Conservation (phyloP, 78 protist species). For the Dictyostelium capitatum region DNA sequence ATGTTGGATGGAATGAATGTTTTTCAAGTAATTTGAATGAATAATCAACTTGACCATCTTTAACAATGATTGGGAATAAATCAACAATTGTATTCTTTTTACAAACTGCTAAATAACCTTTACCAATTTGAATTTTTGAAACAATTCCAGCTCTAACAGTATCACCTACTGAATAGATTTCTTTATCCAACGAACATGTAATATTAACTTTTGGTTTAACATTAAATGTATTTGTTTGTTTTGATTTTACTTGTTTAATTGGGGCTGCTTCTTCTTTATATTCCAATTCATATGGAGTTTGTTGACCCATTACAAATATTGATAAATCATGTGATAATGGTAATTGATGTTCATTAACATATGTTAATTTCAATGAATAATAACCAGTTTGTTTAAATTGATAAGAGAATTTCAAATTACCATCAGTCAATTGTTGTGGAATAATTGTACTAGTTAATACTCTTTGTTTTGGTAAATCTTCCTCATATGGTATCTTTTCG, state of each 20-base stretch:
- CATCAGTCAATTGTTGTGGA: not conserved
- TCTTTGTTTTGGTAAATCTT: not conserved
- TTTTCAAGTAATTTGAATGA: not conserved
- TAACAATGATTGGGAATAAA: not conserved
- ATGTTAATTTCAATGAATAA: not conserved
- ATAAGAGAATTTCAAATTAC: not conserved
- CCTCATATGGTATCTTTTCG: slow-evolving; percentile 42
- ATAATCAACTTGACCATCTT: not conserved
- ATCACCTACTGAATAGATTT: not conserved
- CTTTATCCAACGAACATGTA: not conserved
- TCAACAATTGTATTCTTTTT: not conserved
- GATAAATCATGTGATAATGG: not conserved
- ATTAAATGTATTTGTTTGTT: not conserved
- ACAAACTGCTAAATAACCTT: not conserved
- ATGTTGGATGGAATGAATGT: not conserved
- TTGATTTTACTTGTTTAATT: not conserved
- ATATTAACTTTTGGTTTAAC: not conserved
- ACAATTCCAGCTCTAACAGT: not conserved
- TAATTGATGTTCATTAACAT: not conserved
- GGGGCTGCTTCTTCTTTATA: not conserved
- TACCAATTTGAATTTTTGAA: not conserved
- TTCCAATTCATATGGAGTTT: slow-evolving; percentile 41
- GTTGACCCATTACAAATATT: slow-evolving; percentile 35
- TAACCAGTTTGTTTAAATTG: slow-evolving; percentile 24
- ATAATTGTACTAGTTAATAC: not conserved